phyloP scores from a whole-genome alignment of 176 grass and related monocot genomes.

The Oryza punctata region DNA sequence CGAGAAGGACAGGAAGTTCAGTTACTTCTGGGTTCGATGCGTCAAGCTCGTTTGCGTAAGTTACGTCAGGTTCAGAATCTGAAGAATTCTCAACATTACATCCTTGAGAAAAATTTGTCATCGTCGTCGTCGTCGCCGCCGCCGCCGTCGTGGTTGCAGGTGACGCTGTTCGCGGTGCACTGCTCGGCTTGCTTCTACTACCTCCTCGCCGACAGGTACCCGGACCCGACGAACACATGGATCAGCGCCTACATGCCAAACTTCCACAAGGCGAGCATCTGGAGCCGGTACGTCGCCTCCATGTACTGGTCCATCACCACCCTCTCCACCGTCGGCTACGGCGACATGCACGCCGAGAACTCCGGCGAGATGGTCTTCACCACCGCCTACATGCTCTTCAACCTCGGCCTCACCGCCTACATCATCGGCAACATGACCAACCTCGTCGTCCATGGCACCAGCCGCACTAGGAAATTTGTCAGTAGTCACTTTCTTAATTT shows the following conservation, averaged over 20 bases:
- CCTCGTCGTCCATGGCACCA: slow-evolving; percentile 83
- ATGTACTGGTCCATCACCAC: slow-evolving; percentile 97
- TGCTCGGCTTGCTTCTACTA: slow-evolving; percentile 86
- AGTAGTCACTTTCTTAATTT: neutral
- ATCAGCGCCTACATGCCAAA: slow-evolving; percentile 63
- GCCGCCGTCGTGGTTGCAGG: slow-evolving; percentile 14
- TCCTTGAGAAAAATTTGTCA: neutral
- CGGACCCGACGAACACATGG: slow-evolving; percentile 57
- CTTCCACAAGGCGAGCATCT: slow-evolving; percentile 52
- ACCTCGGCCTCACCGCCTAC: slow-evolving; percentile 92
- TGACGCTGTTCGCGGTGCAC: slow-evolving; percentile 85
- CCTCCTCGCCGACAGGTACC: slow-evolving; percentile 75
- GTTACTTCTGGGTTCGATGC: slow-evolving; percentile 86
- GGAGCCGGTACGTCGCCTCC: slow-evolving; percentile 61
- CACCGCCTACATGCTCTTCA: slow-evolving; percentile 87
- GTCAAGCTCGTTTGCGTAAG: slow-evolving; percentile 62
- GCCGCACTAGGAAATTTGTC: slow-evolving; percentile 77
- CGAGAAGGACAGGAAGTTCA: slow-evolving; percentile 76
- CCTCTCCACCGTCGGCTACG: slow-evolving; percentile 78
- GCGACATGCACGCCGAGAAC: slow-evolving; percentile 90
- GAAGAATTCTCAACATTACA: too few relatives aligned
- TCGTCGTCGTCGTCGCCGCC: neutral
- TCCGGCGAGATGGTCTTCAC: slow-evolving; percentile 79
- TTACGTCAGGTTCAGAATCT: neutral
- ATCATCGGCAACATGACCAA: slow-evolving; percentile 99